These are phyloP conservation scores for Telfairia occidentalis DNA, from an alignment of 331 rosid species.

Conservation along the genomic window DNA sequence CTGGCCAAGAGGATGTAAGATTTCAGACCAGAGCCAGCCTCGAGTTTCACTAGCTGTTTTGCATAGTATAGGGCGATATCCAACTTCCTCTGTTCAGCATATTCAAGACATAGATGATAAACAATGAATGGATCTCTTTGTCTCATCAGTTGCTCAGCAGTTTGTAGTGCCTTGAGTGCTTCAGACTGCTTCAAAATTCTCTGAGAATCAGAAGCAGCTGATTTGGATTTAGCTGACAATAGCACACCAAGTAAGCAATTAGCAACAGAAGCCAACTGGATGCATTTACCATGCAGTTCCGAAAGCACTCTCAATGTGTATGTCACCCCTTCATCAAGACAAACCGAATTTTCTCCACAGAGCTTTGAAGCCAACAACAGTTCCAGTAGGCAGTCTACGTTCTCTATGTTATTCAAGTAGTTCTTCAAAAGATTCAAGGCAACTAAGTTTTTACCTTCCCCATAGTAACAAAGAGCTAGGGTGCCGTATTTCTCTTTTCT, in stretches of 20 bases:
- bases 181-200: constrained; percentile 44
- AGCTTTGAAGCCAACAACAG: constrained; percentile 68
- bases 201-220: constrained; percentile 50
- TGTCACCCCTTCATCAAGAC: constrained; percentile 50
- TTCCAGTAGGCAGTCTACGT: constrained; percentile 32
- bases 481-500: constrained; percentile 40
- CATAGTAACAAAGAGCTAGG: constrained; percentile 63
- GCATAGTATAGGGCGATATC: constrained; percentile 55
- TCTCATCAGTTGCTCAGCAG: constrained; percentile 39
- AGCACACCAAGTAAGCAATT: constrained; percentile 63
- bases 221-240: constrained; percentile 49
- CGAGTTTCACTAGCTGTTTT: constrained; percentile 51
- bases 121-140: constrained; percentile 53
- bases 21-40: constrained; percentile 52
- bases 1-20: constrained; percentile 56
- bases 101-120: constrained; percentile 69
- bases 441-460: constrained; percentile 43
- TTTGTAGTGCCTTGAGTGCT: constrained; percentile 50
- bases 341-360: constrained; percentile 47
- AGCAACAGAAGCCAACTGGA: constrained; percentile 39
- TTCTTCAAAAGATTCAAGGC: constrained; percentile 77
- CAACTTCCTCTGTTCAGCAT: constrained; percentile 77
- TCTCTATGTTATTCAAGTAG: constrained; percentile 44
- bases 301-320: constrained; percentile 48
- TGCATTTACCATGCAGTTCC: constrained; percentile 42